Evolutionary conservation across 1,284 basidiomycete genomes (phyloP).

Genomic region (Heterobasidion annosum): DNA sequence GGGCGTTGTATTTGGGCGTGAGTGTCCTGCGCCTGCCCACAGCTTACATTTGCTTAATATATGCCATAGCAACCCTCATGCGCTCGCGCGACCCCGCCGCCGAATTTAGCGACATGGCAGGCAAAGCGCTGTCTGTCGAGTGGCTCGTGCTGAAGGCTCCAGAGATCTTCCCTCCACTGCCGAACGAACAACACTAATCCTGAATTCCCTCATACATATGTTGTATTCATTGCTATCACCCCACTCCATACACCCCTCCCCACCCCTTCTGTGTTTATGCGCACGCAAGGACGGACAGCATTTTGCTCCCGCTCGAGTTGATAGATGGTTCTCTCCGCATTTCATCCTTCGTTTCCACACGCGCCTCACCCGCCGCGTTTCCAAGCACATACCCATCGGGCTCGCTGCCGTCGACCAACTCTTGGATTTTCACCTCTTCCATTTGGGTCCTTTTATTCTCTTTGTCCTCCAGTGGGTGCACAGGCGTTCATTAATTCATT

Average conservation of each 20-base stretch:
- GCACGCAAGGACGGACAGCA: not conserved
- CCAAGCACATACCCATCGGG: not conserved
- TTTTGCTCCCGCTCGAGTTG: not conserved
- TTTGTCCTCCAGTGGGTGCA: not conserved
- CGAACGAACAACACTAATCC: conserved; percentile 3
- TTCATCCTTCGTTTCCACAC: not conserved
- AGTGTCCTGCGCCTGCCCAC: conserved; percentile 27
- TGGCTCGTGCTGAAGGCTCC: conserved; percentile 91
- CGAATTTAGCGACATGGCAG: conserved; percentile 96
- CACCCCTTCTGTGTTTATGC: not conserved
- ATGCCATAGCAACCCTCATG: conserved; percentile 83
- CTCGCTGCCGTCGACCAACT: not conserved
- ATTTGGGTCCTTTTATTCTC: not conserved
- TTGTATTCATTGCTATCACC: conserved; percentile 6
- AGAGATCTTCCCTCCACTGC: conserved; percentile 34
- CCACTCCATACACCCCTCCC: not conserved
- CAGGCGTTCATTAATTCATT: not conserved
- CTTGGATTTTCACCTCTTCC: not conserved
- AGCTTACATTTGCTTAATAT: conserved; percentile 5
- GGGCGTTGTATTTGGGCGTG: conserved; percentile 99
- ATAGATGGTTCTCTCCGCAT: not conserved
- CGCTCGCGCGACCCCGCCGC: conserved; percentile 78
- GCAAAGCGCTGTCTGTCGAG: conserved; percentile 86
- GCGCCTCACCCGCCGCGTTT: not conserved
- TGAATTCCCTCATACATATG: not conserved